These are phyloP conservation scores for Venturia nashicola DNA, from an alignment of 2,329 filamentous ascomycete genomes.

Conservation along the genomic window DNA sequence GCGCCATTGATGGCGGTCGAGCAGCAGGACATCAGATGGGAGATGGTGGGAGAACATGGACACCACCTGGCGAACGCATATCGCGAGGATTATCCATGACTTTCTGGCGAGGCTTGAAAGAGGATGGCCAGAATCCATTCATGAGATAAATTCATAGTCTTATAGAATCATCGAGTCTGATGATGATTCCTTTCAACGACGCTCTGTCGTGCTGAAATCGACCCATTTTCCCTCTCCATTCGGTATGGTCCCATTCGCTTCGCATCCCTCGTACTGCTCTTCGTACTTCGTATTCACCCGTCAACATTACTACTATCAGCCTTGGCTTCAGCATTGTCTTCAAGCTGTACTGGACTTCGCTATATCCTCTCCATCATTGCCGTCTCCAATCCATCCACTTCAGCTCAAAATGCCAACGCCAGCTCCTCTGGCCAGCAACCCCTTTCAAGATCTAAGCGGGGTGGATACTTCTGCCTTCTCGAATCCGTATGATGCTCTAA, in stretches of 20 bases:
- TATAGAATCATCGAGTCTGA: neutral
- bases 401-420: neutral
- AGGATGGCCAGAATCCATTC: neutral
- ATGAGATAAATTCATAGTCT: no score
- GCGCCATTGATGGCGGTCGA: neutral
- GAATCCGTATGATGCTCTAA: slow-evolving; percentile 68
- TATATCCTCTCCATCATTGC: neutral
- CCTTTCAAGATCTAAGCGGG: slow-evolving; percentile 27
- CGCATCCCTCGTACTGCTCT: neutral
- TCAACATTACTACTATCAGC: neutral
- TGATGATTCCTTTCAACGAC: neutral
- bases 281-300: neutral
- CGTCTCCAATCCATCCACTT: neutral
- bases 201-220: neutral
- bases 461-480: slow-evolving; percentile 29
- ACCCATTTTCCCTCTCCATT: neutral
- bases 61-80: neutral
- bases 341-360: neutral
- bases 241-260: neutral
- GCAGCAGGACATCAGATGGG: neutral
- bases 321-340: neutral
- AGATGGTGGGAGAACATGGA: neutral
- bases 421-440: slow-evolving; percentile 7
- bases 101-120: neutral
- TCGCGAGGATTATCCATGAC: no score